Evolutionary conservation across 148 eudicot species (phyloP), one percentile per base, ranked within the genome.

Genomic region (Diospyros lotus): DNA sequence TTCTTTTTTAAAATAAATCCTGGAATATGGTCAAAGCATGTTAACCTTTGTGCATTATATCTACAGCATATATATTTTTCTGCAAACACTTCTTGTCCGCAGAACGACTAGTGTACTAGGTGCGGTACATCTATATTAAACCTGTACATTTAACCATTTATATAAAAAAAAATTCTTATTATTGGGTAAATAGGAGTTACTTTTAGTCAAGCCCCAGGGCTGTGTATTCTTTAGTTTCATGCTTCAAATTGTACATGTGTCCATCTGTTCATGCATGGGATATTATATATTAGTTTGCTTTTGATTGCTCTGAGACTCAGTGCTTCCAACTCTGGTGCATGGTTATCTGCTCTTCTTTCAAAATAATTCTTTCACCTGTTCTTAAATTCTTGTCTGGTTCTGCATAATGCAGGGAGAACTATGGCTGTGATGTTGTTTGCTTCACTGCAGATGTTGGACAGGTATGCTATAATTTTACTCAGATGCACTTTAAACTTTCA

Each of bases 381-480:
- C 46, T 9, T 60, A 11, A 11, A 46, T 42, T 28, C 41, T 65
- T 17, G 4, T 18, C 2, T 15, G 9, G 38, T 60, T 56, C 72
- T 81, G 41, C 50, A 17, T 67, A 40, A 53, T 86, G 72, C 91
- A 95, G 99, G 88, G 99, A 95, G 86, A 92, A 90, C 72, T 95
- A 95, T 84, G 99, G 99, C 72, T 95, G 99, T 76, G 99, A 95
- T 79, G 99, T 95, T 71, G 99, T 95, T 61, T 95, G 99, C 82
- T 95, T 95, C 76, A 95, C 97, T 74, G 99, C 99, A 51, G 99
- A 95, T 82, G 99, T 95, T 77, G 99, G 97, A 63, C 99, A 95
- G 83, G 99, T 95, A 78, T 76, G 92, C 78, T 58, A 28, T 44
- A 69, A 56, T 41, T 69, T 40, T 45, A 58, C 61, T 15, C 60